Base-by-base conservation (phyloP, 129 eudicot species). In the Mikania micrantha region DNA sequence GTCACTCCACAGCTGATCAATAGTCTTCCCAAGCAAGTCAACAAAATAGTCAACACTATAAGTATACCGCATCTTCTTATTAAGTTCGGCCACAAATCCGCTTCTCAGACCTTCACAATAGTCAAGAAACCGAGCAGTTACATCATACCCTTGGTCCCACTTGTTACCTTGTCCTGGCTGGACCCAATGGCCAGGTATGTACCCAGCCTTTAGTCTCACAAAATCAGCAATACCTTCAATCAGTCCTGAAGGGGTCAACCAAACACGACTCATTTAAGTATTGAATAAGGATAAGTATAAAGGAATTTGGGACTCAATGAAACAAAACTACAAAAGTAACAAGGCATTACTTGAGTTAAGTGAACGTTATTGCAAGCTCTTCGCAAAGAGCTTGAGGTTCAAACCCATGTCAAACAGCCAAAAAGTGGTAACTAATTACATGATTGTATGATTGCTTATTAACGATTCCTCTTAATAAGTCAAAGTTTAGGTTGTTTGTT, bases 221-320 rank as follows among this genome's bases (percentile, higher is more conserved):
- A 57, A 75, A 47, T 74, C 79, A 19, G 73, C 79, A 44, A 74
- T 61, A 48, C 95, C 95, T 65, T 82, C 91, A 2, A 75, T 77
- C 65, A 88, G 39, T 2, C 91, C 91, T 7, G 64, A 71, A 0
- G 79, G 80, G 21, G 85, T 79, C 31, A 70, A 34, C 81, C 85
- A 87, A 15, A 84, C 76, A 47, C 84, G 90, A 0, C 83, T 77
- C 80, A 78, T 78, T 25, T 87, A 90, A 63, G n/a, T n/a, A n/a
- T n/a, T n/a, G n/a, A n/a, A n/a, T n/a, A n/a, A n/a, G n/a, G n/a
- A n/a, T n/a, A n/a, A n/a, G n/a, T n/a, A n/a, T n/a, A n/a, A n/a
- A n/a, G n/a, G n/a, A n/a, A n/a, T n/a, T n/a, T n/a, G n/a, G n/a
- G n/a, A n/a, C n/a, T n/a, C n/a, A n/a, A n/a, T n/a, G n/a, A n/a